Conservation (phyloP, 2,329 filamentous ascomycete genomes). For the Beauveria caledonica region DNA sequence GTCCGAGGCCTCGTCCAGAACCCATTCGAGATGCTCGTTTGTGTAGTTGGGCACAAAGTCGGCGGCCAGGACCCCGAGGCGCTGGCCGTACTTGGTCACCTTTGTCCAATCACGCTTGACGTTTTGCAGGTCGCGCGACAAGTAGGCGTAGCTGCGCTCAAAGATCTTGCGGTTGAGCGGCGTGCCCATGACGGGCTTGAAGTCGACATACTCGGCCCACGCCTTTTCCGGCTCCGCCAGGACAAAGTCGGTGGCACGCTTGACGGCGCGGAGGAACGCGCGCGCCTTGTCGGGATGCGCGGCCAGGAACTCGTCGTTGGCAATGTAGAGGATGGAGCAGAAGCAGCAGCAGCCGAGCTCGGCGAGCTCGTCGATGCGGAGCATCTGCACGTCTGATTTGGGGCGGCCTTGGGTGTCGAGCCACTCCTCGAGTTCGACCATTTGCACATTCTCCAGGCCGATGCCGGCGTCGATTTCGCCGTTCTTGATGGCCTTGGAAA, state of each 20-base stretch:
- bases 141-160: slow-evolving; percentile 70
- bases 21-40: slow-evolving; percentile 61
- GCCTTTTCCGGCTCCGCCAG: slow-evolving; percentile 53
- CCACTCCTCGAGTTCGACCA: slow-evolving; percentile 76
- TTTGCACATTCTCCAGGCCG: slow-evolving; percentile 73
- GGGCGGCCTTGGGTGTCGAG: slow-evolving; percentile 54
- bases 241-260: slow-evolving; percentile 66
- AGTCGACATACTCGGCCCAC: slow-evolving; percentile 61
- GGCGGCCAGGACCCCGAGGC: slow-evolving; percentile 57
- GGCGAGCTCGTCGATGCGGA: slow-evolving; percentile 72
- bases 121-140: slow-evolving; percentile 67
- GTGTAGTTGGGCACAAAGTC: slow-evolving; percentile 66
- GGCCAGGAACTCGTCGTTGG: slow-evolving; percentile 62
- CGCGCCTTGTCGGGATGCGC: slow-evolving; percentile 57
- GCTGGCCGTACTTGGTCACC: slow-evolving; percentile 69
- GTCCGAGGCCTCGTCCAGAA: slow-evolving; percentile 52
- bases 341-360: slow-evolving; percentile 79
- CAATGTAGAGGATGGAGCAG: slow-evolving; percentile 74
- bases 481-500: slow-evolving; percentile 65
- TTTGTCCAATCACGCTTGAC: slow-evolving; percentile 68
- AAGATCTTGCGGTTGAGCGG: slow-evolving; percentile 70
- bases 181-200: slow-evolving; percentile 64
- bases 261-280: slow-evolving; percentile 64
- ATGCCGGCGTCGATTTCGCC: slow-evolving; percentile 67
- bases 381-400: slow-evolving; percentile 65